A percentile compares a stretch with the other conserved stretches of the same genome.
Evolutionary conservation across 306 rosid species (phyloP).

Genomic region (Prunus padus): DNA sequence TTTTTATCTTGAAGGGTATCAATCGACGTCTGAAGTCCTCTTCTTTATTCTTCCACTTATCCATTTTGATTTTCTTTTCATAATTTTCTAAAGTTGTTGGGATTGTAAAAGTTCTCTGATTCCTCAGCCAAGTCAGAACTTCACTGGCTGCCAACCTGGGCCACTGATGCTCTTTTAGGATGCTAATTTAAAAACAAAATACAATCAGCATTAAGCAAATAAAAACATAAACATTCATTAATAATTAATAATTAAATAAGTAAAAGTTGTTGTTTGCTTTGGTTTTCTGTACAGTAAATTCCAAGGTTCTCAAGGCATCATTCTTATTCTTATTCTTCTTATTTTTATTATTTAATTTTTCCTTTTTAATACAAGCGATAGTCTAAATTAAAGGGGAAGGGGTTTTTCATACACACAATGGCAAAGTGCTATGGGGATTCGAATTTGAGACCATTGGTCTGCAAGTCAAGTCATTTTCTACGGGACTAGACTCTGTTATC

Average conservation of each 20-base stretch:
- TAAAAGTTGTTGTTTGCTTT: neutral
- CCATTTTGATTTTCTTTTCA: constrained; percentile 19
- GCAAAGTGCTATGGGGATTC: too few relatives aligned
- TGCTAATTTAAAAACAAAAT: neutral
- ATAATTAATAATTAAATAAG: neutral
- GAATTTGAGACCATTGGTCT: too few relatives aligned
- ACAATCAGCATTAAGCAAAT: neutral
- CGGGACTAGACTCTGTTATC: too few relatives aligned
- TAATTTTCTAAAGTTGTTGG: constrained; percentile 10
- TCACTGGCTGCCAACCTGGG: constrained; percentile 43
- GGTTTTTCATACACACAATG: too few relatives aligned
- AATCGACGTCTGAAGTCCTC: constrained; percentile 24
- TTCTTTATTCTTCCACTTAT: constrained; percentile 31
- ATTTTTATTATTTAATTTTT: neutral
- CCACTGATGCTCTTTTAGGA: constrained; percentile 27
- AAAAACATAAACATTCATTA: neutral
- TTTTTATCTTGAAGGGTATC: constrained; percentile 16
- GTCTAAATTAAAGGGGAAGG: too few relatives aligned
- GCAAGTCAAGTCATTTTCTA: too few relatives aligned
- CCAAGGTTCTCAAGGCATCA: constrained; percentile 1
- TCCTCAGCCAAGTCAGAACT: constrained; percentile 39
- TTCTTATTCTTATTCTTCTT: neutral
- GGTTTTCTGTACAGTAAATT: neutral
- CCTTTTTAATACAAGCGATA: too few relatives aligned
- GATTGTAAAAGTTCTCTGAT: constrained; percentile 19